Evolutionary conservation across 306 rosid species (phyloP).

Genomic region (Abrus precatorius): DNA sequence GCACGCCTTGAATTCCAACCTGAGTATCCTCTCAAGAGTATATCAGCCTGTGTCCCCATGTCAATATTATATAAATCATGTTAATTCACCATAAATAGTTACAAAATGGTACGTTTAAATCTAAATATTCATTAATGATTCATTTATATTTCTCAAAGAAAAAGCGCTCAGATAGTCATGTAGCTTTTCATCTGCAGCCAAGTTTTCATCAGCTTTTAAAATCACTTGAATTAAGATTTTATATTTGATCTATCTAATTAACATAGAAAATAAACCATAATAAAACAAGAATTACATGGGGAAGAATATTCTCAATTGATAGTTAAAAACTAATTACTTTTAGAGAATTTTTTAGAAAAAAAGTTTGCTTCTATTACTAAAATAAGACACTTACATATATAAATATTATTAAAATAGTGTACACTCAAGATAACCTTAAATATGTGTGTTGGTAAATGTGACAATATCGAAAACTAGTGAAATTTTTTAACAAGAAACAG

Average conservation of each 20-base stretch:
- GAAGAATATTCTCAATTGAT: too few species aligned
- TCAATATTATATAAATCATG: not conserved
- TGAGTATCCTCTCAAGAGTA: constrained; percentile 72
- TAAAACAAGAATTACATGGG: not conserved
- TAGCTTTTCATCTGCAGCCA: not conserved
- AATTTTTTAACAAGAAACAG: not conserved
- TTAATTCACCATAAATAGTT: not conserved
- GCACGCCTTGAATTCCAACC: constrained; percentile 94
- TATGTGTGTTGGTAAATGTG: too few species aligned
- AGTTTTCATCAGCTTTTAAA: not conserved
- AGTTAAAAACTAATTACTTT: too few species aligned
- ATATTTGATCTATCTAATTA: not conserved
- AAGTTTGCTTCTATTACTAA: too few species aligned
- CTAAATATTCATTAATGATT: too few species aligned
- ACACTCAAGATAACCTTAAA: too few species aligned
- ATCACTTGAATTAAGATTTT: not conserved
- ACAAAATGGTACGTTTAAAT: not conserved
- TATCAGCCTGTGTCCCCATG: constrained; percentile 66
- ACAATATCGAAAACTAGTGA: too few species aligned
- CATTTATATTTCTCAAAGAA: too few species aligned
- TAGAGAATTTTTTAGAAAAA: too few species aligned
- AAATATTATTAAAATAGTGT: too few species aligned
- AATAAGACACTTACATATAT: too few species aligned
- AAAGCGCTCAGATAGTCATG: not conserved
- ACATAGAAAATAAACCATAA: not conserved